phyloP scores from a whole-genome alignment of 495 filamentous ascomycete genomes.

The Penicillium taxi region DNA sequence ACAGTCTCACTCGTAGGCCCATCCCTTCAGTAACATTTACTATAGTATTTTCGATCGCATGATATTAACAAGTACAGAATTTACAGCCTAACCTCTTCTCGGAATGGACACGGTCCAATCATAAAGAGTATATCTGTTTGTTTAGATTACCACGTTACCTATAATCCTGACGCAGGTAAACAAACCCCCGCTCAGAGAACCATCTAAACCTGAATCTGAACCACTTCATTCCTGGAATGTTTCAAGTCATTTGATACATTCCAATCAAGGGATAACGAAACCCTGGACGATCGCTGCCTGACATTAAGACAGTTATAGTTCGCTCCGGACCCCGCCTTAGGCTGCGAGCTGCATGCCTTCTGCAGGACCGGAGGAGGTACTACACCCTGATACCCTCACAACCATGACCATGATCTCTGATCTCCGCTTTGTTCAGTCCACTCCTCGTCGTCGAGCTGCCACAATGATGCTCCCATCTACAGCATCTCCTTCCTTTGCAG shows the following conservation, averaged over 20 bases:
- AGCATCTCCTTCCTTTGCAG: slow-evolving; percentile 30
- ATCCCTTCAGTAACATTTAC: no score
- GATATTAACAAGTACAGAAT: no score
- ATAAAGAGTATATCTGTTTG: no score
- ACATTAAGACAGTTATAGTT: slow-evolving; percentile 12
- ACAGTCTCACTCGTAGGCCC: no score
- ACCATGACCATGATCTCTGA: slow-evolving; percentile 48
- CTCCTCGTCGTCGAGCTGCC: slow-evolving; percentile 42
- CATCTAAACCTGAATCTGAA: no score
- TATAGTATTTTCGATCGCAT: no score
- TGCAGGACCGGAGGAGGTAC: slow-evolving; percentile 18
- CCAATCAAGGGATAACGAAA: slow-evolving; percentile 15
- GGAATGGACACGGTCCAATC: no score
- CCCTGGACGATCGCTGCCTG: slow-evolving; percentile 10
- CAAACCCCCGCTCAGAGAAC: no score
- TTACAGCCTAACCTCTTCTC: no score
- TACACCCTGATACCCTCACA: slow-evolving; percentile 3
- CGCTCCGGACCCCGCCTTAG: not conserved
- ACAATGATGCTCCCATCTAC: slow-evolving; percentile 45
- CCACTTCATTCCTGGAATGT: slow-evolving; percentile 14
- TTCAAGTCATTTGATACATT: slow-evolving; percentile 16
- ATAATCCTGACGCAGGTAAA: no score
- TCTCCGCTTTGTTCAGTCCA: slow-evolving; percentile 51
- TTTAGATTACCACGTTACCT: no score
- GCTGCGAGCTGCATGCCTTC: slow-evolving; percentile 9